phyloP scores from a whole-genome alignment of 176 grass and related monocot genomes.

The Phoenix roebelenii region DNA sequence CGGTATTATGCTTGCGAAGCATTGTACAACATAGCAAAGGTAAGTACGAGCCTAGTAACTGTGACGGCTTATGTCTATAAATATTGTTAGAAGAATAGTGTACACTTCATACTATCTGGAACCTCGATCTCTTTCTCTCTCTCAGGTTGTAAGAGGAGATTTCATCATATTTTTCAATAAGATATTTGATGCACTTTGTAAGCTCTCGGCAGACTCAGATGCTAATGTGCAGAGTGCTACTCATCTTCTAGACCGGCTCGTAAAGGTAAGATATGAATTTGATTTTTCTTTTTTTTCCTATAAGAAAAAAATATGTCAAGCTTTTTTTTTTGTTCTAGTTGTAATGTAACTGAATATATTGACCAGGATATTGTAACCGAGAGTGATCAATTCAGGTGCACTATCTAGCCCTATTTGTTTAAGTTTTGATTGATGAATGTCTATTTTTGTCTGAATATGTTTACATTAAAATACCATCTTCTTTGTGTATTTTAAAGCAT shows the following conservation, averaged over 20 bases:
- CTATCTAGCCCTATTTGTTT: constrained; percentile 11
- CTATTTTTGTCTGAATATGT: constrained; percentile 6
- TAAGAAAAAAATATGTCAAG: neutral
- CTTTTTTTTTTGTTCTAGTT: constrained; percentile 15
- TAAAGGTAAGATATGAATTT: constrained; percentile 53
- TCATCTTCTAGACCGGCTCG: constrained; percentile 96
- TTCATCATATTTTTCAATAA: constrained; percentile 94
- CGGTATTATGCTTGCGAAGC: constrained; percentile 99
- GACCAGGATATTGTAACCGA: constrained; percentile 98
- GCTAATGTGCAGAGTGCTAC: constrained; percentile 95
- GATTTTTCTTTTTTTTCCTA: neutral
- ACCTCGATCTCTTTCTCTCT: too few relatives aligned
- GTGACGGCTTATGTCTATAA: too few relatives aligned
- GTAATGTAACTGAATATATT: constrained; percentile 7
- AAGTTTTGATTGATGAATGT: constrained; percentile 3
- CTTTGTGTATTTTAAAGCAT: constrained; percentile 67
- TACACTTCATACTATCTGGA: too few relatives aligned
- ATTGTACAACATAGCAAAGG: constrained; percentile 99
- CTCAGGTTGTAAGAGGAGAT: constrained; percentile 96
- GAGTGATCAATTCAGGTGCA: constrained; percentile 98
- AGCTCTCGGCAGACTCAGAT: constrained; percentile 95
- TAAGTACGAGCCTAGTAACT: neutral
- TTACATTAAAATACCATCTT: constrained; percentile 6
- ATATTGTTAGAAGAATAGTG: too few relatives aligned
- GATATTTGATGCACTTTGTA: constrained; percentile 96